Percentiles rank a stretch among this genome's conserved stretches.
These are phyloP conservation scores for Durio zibethinus DNA, from an alignment of 345 rosid species.

Conservation along the genomic window DNA sequence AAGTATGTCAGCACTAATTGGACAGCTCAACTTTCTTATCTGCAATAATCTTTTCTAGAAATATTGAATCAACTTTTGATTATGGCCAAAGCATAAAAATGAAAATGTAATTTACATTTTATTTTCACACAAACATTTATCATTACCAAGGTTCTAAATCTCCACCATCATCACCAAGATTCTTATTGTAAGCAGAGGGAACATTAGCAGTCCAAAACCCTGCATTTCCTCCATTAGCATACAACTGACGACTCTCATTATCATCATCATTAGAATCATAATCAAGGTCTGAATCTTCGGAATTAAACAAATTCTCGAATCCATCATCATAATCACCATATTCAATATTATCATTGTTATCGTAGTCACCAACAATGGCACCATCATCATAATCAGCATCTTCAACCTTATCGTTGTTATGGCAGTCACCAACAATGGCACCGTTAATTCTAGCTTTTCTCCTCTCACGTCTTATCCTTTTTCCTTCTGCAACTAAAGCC, in stretches of 20 bases:
- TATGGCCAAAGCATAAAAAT: background rate
- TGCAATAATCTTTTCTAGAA: too few relatives aligned
- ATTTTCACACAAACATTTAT: background rate
- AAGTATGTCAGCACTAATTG: too few relatives aligned
- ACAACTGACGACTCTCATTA: conserved; percentile 17
- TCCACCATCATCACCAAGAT: conserved; percentile 14
- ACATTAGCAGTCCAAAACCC: conserved; percentile 57
- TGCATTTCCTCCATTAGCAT: conserved; percentile 18
- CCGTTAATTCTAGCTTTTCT: conserved; percentile 30
- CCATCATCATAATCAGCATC: conserved; percentile 23
- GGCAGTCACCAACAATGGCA: background rate
- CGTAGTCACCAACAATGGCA: background rate
- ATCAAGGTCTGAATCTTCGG: conserved; percentile 51
- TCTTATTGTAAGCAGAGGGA: conserved; percentile 24
- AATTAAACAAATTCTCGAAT: conserved; percentile 66
- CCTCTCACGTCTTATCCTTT: conserved; percentile 61
- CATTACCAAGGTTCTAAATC: conserved; percentile 53
- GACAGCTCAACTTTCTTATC: too few relatives aligned
- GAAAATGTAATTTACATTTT: background rate
- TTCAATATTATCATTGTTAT: background rate
- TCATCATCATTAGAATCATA: conserved; percentile 34
- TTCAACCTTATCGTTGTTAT: conserved; percentile 16
- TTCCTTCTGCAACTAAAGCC: conserved; percentile 61
- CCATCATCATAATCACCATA: conserved; percentile 43
- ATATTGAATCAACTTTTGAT: background rate